Evolutionary conservation across 2,329 filamentous ascomycete genomes (phyloP), one percentile per base, ranked within the genome.

Genomic region (Fulvia fulva): DNA sequence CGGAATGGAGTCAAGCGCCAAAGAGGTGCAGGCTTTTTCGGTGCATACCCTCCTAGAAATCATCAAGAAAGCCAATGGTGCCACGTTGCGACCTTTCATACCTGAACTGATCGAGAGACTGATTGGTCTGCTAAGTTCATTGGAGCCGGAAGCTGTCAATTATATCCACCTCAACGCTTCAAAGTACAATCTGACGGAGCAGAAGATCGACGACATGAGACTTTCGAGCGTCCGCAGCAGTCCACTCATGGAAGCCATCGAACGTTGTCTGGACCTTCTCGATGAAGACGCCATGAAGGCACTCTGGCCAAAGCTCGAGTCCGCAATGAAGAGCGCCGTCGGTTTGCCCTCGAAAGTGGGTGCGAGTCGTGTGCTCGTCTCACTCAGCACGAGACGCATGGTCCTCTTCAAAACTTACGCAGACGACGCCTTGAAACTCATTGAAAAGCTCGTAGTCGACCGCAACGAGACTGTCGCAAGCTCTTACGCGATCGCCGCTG

Each of bases 271-370:
- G 30, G 91, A 96, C 59, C 86, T 90, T 53, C 81, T 95, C 1
- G 91, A 97, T 69, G 86, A 85, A 6, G 77, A 80, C 4, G 87
- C 88, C n/a, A 93, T 97, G 85, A 81, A 82, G 47, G 80, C 86
- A 21, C 80, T 97, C 9, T 85, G 87, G 34, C 85, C 87, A 1
- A 83, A 80, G 46, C 81, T 99, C 0, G 88, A 94, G 71, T 81
- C 83, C 28, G 87, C 89, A 0, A 90, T 97, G 74, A 94, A 93
- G 71, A 86, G 83, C 25, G 90, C 92, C 1, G 86, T 99, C 37
- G 93, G 92, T 1, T 86, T 97, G 75, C 93, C 93, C 1, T 95
- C 91, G 0, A 97, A 97, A 77, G 88, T 97, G 50, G 94, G 91
- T 37, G 95, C 91, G 68, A 89, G 88, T 63, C 85, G 91, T 56